Percentiles rank a stretch among this genome's conserved stretches.
Conservation (phyloP, 352 stramenopile genomes). For the Pythium phragmiticola region DNA sequence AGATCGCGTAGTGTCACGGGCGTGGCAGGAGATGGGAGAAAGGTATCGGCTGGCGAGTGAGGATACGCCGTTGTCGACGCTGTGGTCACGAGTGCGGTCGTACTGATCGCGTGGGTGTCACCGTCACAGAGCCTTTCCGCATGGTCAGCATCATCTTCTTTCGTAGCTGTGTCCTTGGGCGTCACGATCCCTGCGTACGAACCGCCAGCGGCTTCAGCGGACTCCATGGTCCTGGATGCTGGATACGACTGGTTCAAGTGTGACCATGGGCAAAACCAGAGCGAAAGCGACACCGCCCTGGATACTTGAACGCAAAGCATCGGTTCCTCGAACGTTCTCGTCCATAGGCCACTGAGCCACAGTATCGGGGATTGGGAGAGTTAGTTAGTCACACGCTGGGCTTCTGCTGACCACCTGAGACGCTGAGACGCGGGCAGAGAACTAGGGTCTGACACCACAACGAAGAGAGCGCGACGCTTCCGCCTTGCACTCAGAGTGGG, state of each 20-base stretch:
- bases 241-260: background rate
- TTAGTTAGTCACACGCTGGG: too few species aligned
- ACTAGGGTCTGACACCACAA: too few species aligned
- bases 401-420: too few species aligned
- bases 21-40: background rate
- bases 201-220: background rate
- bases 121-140: slow-evolving; percentile 1
- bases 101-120: slow-evolving; percentile 7
- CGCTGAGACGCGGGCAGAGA: too few species aligned
- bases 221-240: background rate
- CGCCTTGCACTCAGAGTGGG: too few species aligned
- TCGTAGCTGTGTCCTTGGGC: slow-evolving; percentile 15
- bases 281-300: background rate
- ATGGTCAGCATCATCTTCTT: background rate
- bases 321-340: background rate
- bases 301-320: background rate
- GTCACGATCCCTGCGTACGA: slow-evolving; percentile 17
- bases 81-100: slow-evolving; percentile 14
- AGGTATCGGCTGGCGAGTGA: background rate
- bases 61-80: slow-evolving; percentile 9
- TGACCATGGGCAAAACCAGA: background rate
- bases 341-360: too few species aligned
- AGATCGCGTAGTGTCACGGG: slow-evolving; percentile 19
- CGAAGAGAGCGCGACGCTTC: too few species aligned
- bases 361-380: too few species aligned